Base-by-base conservation (phyloP, 2,329 filamentous ascomycete genomes). In the Drechslerella stenobrocha region DNA sequence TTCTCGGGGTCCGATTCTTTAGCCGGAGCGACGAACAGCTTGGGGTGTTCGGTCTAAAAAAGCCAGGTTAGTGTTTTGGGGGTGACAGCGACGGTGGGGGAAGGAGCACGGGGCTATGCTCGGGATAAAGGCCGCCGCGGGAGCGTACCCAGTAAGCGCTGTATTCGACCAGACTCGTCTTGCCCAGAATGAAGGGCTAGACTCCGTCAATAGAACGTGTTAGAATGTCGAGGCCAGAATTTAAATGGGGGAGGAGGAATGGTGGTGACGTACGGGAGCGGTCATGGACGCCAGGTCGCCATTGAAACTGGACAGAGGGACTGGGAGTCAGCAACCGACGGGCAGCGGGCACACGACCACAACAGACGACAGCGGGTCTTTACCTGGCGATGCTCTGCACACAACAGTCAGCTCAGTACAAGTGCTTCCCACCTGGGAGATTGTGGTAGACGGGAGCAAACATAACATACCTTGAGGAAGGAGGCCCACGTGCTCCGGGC, bases 211-310 rank as follows among this genome's bases (percentile, higher is more conserved):
- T 35, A 53, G 59, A 30, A 22, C 23, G 44, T 45, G 42, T 51
- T 37, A 48, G 8, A 37, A 34, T 18, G 7, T 13, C 15, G 30
- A 24, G 52, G 34, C 26, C 46, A 63, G 22, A 59, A 30, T 30
- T 30, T 5, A 34, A 35, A 55, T 46, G n/a, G 28, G 23, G 15
- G 37, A 2, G 13, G 37, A 18, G 15, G 9, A 20, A 40, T 55
- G n/a, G n/a, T n/a, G n/a, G n/a, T n/a, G n/a, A 56, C 63, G 47
- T 60, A 73, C 72, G 56, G 88, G 88, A 35, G 88, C 88, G 32
- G 88, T 91, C 74, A 92, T 79, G 67, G 87, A 89, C 30, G 88
- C 87, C 63, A 91, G 82, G 76, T 92, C 88, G 73, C 88, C 88
- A 74, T 87, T 89, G 80, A 91, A 92, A 2, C 86, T 89, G 53